A percentile compares a stretch with the other conserved stretches of the same genome.
Conservation (phyloP, 2,329 filamentous ascomycete species). For the Fusarium pseudograminearum region DNA sequence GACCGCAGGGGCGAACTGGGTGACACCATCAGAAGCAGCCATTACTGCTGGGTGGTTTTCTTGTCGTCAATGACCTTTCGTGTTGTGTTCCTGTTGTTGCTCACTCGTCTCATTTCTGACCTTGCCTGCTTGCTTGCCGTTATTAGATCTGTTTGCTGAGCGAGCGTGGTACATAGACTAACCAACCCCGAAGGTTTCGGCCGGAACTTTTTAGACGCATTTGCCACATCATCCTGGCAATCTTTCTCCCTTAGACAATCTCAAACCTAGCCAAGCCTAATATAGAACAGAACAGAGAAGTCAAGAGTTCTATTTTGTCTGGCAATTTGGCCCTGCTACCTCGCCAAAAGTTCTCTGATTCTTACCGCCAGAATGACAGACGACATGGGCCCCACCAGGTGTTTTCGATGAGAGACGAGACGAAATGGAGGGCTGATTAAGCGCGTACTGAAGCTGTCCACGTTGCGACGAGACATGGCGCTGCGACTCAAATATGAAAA, state of each 20-base stretch:
- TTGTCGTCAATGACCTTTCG: slow-evolving; percentile 20
- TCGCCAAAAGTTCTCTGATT: slow-evolving; percentile 24
- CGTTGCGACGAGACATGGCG: slow-evolving; percentile 45
- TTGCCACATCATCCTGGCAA: slow-evolving; percentile 37
- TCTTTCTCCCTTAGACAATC: slow-evolving; percentile 37
- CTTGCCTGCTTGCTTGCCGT: slow-evolving; percentile 6
- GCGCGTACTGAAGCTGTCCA: slow-evolving; percentile 38
- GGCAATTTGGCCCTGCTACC: slow-evolving; percentile 18
- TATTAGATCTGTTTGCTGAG: slow-evolving; percentile 9
- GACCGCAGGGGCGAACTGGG: slow-evolving; percentile 29
- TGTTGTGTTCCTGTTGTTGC: slow-evolving; percentile 25
- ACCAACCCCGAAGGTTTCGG: slow-evolving; percentile 38
- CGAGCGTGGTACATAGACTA: slow-evolving; percentile 24
- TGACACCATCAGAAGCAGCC: slow-evolving; percentile 31
- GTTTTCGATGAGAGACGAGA: slow-evolving; percentile 33
- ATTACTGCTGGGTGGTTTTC: slow-evolving; percentile 18
- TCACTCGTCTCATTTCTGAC: slow-evolving; percentile 23
- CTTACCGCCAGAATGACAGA: slow-evolving; percentile 29
- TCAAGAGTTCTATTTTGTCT: slow-evolving; percentile 9
- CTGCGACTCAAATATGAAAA: slow-evolving; percentile 32
- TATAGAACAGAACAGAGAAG: slow-evolving; percentile 22
- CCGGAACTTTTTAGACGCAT: slow-evolving; percentile 38
- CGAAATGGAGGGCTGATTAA: slow-evolving; percentile 30
- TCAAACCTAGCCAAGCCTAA: slow-evolving; percentile 33
- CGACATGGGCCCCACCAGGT: slow-evolving; percentile 27